These are phyloP conservation scores for Arthroderma uncinatum DNA, from an alignment of 2,329 filamentous ascomycete species.

Conservation along the genomic window DNA sequence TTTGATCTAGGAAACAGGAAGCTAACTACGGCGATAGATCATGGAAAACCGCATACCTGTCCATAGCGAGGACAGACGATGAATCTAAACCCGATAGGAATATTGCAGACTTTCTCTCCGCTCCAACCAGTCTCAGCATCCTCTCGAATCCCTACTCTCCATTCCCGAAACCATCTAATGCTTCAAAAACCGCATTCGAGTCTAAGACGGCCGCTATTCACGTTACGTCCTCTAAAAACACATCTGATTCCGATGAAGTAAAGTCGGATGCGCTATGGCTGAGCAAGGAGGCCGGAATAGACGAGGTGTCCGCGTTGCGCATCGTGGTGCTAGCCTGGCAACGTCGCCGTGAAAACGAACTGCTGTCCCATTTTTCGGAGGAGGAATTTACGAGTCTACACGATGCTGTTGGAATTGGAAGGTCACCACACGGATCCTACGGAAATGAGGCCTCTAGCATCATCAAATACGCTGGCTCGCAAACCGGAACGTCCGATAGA, in stretches of 20 bases:
- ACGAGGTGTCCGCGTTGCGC: conserved; percentile 71
- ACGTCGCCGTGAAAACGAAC: conserved; percentile 58
- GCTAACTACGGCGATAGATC: conserved; percentile 39
- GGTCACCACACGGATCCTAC: conserved; percentile 10
- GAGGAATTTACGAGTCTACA: conserved; percentile 68
- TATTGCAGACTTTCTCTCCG: conserved; percentile 59
- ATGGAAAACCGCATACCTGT: conserved; percentile 47
- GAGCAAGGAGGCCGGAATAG: conserved; percentile 63
- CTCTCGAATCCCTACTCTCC: conserved; percentile 58
- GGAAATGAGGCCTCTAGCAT: conserved; percentile 23
- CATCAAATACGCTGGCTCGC: conserved; percentile 21
- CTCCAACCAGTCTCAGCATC: conserved; percentile 55
- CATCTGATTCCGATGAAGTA: conserved; percentile 64
- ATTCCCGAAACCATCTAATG: conserved; percentile 52
- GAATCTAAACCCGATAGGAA: conserved; percentile 44
- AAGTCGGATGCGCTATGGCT: conserved; percentile 82
- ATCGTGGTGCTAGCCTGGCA: conserved; percentile 77
- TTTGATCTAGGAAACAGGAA: conserved; percentile 12
- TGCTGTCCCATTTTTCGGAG: conserved; percentile 60
- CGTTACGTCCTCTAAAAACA: conserved; percentile 55
- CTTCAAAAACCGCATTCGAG: conserved; percentile 62
- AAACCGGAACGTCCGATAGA: conserved; percentile 25
- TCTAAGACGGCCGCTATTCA: conserved; percentile 81
- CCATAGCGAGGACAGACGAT: conserved; percentile 34
- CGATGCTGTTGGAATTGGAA: conserved; percentile 43